phyloP scores from a whole-genome alignment of 129 eudicot genomes.

The Ambrosia artemisiifolia region DNA sequence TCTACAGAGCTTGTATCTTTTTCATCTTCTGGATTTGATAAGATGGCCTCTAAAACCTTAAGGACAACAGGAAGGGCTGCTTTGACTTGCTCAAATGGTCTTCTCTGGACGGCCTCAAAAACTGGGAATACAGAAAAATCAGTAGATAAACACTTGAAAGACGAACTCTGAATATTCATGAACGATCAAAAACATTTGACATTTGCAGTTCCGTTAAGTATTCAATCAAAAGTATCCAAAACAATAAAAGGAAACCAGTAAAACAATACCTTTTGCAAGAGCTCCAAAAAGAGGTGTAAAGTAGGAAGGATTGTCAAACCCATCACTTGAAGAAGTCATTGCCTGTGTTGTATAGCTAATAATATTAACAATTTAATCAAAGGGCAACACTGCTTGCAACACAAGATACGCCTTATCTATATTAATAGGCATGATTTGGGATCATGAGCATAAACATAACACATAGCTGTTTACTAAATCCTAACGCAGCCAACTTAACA shows the following conservation, averaged over 20 bases:
- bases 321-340: slow-evolving; percentile 46
- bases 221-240: background rate
- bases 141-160: slow-evolving; percentile 19
- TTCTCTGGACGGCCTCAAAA: slow-evolving; percentile 59
- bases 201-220: background rate
- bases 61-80: slow-evolving; percentile 64
- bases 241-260: slow-evolving; percentile 7
- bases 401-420: background rate
- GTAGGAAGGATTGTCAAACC: slow-evolving; percentile 43
- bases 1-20: slow-evolving; percentile 45
- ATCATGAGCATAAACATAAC: background rate
- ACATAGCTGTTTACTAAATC: background rate
- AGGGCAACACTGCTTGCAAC: background rate
- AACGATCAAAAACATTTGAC: slow-evolving; percentile 4
- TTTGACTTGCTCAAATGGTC: slow-evolving; percentile 79
- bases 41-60: slow-evolving; percentile 44
- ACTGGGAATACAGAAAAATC: slow-evolving; percentile 41
- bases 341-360: slow-evolving; percentile 60
- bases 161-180: background rate
- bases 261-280: slow-evolving; percentile 63
- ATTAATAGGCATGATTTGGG: background rate
- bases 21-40: slow-evolving; percentile 47
- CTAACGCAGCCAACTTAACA: background rate
- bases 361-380: background rate
- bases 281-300: slow-evolving; percentile 62